A percentile compares a stretch with the other conserved stretches of the same genome.
Evolutionary conservation across 352 stramenopile species (phyloP).

Genomic region (Globisporangium sylvaticum): DNA sequence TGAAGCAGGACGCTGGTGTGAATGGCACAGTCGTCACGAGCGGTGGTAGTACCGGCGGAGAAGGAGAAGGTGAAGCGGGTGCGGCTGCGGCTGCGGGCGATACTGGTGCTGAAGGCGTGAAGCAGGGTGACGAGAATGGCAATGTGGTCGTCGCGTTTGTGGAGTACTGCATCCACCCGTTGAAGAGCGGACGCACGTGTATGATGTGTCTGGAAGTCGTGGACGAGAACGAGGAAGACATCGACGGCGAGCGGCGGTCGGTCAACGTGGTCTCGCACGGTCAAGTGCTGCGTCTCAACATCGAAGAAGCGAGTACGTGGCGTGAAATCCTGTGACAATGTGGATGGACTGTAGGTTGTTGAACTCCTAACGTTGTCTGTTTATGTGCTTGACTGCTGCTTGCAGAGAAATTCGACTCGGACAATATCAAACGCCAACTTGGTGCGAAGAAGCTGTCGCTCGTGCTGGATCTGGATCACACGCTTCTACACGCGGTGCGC

Average conservation of each 20-base stretch:
- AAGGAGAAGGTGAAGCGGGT: background rate
- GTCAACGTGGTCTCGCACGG: conserved; percentile 81
- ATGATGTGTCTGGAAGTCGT: conserved; percentile 79
- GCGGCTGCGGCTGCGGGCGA: conserved; percentile 10
- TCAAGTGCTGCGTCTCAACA: conserved; percentile 92
- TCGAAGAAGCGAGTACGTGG: conserved; percentile 94
- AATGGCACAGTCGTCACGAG: background rate
- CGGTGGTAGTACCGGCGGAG: background rate
- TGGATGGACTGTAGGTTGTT: conserved; percentile 39
- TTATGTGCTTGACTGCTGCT: conserved; percentile 12
- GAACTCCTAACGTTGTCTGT: background rate
- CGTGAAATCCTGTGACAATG: conserved; percentile 10
- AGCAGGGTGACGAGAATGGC: background rate
- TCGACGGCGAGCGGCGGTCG: conserved; percentile 44
- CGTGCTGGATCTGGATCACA: conserved; percentile 97
- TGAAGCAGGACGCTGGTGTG: background rate
- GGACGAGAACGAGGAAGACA: conserved; percentile 61
- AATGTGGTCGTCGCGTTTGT: conserved; percentile 45
- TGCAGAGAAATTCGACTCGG: conserved; percentile 80
- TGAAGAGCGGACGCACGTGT: conserved; percentile 69
- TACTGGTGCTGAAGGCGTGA: background rate
- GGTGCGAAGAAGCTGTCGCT: conserved; percentile 90
- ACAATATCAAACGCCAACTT: conserved; percentile 86
- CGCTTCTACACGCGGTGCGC: conserved; percentile 92
- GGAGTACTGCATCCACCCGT: conserved; percentile 77